Evolutionary conservation across 257 asterid species (phyloP), one percentile per base, ranked within the genome.

Genomic region (Oldenlandia corymbosa): DNA sequence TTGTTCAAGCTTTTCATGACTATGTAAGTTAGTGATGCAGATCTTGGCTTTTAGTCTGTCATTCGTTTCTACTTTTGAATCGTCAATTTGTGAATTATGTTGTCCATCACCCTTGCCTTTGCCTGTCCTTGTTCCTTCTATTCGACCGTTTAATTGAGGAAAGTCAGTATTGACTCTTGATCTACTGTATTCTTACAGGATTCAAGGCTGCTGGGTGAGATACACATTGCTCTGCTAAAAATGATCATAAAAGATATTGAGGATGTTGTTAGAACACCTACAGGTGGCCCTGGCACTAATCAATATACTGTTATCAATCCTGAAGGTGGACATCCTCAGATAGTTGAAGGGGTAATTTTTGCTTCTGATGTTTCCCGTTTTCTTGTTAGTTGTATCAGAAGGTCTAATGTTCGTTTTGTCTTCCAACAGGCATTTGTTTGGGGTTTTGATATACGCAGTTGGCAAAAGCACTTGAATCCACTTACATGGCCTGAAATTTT

Each of bases 211-310:
- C 84, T 93, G 71, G 86, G 89, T 27, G 99, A 93, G 87, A 72
- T 90, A 68, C 95, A 90, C 71, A 81, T 82, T 34, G 80, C 95
- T 50, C 80, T 93, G 65, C 69, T 93, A 48, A 90, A 80, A 70
- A 84, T 90, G 66, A 84, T 93, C 63, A 74, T 93, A 68, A 90
- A 93, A 83, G 97, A 93, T 83, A 86, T 93, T 58, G 99, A 90
- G 81, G 99, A 88, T 80, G 95, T 90, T 74, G 95, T 79, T 64
- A 79, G 97, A 71, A 84, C 95, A 28, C 99, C 99, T 37, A 80
- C 96, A 7, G 95, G 99, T 79, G 97, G 99, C 73, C 96, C 97
- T 45, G 99, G 99, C 71, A 93, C 97, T 69, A 93, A 93, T 73
- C 99, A 93, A 60, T 90, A 90, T 68, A 93, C 80, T 82, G 99